Evolutionary conservation across 228 moss, liverwort and hornwort genomes (phyloP).

Genomic region (Sphagnum fallax): DNA sequence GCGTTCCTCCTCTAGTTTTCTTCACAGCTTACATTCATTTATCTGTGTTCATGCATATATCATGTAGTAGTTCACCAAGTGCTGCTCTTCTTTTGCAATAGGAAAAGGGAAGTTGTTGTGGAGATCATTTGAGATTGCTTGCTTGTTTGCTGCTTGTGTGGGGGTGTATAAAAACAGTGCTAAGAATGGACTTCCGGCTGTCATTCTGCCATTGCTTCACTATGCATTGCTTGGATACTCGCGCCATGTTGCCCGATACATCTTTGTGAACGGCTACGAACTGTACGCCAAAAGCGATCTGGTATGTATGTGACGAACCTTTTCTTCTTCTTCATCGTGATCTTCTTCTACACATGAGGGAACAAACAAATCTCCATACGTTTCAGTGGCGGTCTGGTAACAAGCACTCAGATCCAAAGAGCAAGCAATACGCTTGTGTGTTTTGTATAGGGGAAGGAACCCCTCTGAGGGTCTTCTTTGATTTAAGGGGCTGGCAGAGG

Average conservation of each 20-base stretch:
- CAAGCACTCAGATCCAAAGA: too few species aligned
- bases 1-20: too few species aligned
- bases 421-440: too few species aligned
- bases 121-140: too few species aligned
- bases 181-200: constrained; percentile 72
- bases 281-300: constrained; percentile 85
- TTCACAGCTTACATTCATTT: too few species aligned
- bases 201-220: constrained; percentile 75
- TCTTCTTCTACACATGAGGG: not conserved
- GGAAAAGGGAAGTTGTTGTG: too few species aligned
- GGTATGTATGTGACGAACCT: constrained; percentile 26
- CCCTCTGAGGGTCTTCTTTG: too few species aligned
- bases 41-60: too few species aligned
- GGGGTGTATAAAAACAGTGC: constrained; percentile 42
- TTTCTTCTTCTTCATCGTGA: not conserved
- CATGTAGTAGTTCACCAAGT: too few species aligned
- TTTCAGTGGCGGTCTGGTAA: not conserved
- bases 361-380: not conserved
- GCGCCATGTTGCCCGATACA: constrained; percentile 75
- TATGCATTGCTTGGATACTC: constrained; percentile 83
- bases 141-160: not conserved
- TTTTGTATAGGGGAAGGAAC: too few species aligned
- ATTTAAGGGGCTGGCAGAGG: too few species aligned
- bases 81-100: too few species aligned
- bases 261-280: constrained; percentile 70